Base-by-base conservation (phyloP, 2,329 filamentous ascomycete species). In the Cyphellophora europaea region DNA sequence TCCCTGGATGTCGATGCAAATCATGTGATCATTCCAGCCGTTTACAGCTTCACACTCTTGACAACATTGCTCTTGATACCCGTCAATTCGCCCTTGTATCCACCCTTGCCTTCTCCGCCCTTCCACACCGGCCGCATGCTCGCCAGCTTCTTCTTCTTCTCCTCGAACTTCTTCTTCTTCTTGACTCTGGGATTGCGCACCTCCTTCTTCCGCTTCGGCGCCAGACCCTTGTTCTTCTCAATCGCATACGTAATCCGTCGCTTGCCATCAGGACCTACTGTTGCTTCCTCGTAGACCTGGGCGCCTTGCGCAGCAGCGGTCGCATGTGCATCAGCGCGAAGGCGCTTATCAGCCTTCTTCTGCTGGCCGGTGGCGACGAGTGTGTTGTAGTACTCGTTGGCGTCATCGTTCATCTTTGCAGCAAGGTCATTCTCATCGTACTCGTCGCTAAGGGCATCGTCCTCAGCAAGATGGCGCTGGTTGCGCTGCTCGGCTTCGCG, bases 91-190 rank as follows among this genome's bases (percentile, higher is more conserved):
- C 91, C 91, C 47, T 76, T 76, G 66, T 98, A 98, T 35, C 87
- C 82, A 53, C 86, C 82, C 53, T 75, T 76, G 49, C 83, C 78
- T 64, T 93, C 79, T 42, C 85, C 83, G 48, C 85, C 85, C 61
- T 87, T 85, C 66, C 88, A 96, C 11, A 85, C 70, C 6, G 83
- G 74, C 66, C 82, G 85, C 67, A 88, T 84, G 55, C 82, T 89
- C 52, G 76, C 77, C 54, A 96, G 63, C 72, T 96, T 95, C 83
- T 95, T 96, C 74, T 89, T 82, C 73, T 93, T 95, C 60, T 87
- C 82, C 56, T 93, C 87, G 59, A 77, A 98, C 76, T 86, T 87
- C 77, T 86, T 86, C 62, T 86, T 78, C 81, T 95, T 96, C 81
- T 96, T 98, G 47, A 96, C 89, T 58, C 91, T 72, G 21, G 91